Base-by-base conservation (phyloP, 2,329 filamentous ascomycete species). In the Fusarium denticulatum region DNA sequence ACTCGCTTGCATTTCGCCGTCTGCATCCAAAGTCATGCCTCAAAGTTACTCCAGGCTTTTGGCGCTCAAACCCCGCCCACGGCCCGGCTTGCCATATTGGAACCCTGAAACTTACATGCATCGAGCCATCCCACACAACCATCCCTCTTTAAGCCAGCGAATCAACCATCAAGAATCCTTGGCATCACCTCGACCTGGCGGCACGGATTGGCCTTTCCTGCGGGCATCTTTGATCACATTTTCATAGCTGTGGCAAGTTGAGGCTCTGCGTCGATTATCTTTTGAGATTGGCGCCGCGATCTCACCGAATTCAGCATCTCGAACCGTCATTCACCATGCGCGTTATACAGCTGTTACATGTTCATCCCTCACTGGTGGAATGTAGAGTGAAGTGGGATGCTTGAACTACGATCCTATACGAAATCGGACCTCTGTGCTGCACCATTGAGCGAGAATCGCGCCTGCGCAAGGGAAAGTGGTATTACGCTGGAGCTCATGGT, bases 11-110 rank as follows among this genome's bases (percentile, higher is more conserved):
- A 59, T 69, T 40, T 66, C 45, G 39, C 50, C 58, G 67, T 78
- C 56, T 73, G 68, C 67, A 67, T 65, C 49, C 39, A 55, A 39
- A 74, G 71, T 72, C 76, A 78, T 74, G 73, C 73, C 40, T 74
- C 69, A 59, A 65, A 64, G 67, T 66, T 52, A 49, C 56, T 64
- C 32, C 47, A 66, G 69, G 46, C 46, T 60, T 55, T 67, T 52
- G 56, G 53, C 50, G 62, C 62, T 61, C 56, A 56, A 59, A 53
- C 76, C 72, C 76, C 68, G 67, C 76, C 72, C 74, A 73, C 76
- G 69, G 72, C 70, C 67, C 75, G 67, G 74, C 69, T 68, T 63
- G 43, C 71, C 64, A 63, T 40, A 47, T 69, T 67, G 60, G 68
- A 64, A 59, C 39, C 52, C 56, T 40, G 58, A 65, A 61, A 67